Percentiles rank a stretch among this genome's conserved stretches.
Conservation (phyloP, 1,284 basidiomycete genomes). For the Coniferiporia sulphurascens region DNA sequence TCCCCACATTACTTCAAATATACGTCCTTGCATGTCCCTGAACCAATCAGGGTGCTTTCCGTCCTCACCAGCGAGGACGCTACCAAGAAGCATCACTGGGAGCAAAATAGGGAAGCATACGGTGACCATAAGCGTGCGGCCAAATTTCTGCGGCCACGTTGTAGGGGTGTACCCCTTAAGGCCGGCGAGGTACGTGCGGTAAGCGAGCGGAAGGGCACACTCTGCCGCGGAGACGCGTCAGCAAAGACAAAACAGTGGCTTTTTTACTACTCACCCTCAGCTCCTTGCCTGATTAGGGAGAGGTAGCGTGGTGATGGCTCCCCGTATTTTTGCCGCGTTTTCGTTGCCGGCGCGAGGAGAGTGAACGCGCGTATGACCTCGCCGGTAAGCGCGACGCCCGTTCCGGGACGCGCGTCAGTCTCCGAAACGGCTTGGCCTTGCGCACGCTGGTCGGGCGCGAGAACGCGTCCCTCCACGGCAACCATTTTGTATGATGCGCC, state of each 20-base stretch:
- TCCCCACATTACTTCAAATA: constrained; percentile 4
- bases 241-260: neutral
- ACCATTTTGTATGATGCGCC: constrained; percentile 16
- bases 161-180: constrained; percentile 6
- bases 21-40: neutral
- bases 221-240: constrained; percentile 1
- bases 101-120: constrained; percentile 1
- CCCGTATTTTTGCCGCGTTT: constrained; percentile 1
- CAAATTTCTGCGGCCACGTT: constrained; percentile 11
- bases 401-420: no score
- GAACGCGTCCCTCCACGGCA: constrained; percentile 10
- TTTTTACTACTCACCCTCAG: constrained; percentile 10
- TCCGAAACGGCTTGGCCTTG: neutral
- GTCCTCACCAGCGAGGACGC: neutral
- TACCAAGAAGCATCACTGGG: neutral
- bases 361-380: constrained; percentile 16
- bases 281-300: constrained; percentile 14
- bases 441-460: neutral
- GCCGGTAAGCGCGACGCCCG: neutral
- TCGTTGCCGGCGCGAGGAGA: constrained; percentile 8
- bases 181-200: constrained; percentile 9
- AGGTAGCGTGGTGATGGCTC: constrained; percentile 18
- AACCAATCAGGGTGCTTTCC: constrained; percentile 13
- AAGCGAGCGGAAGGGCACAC: constrained; percentile 8
- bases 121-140: constrained; percentile 9